These are phyloP conservation scores for Circinella umbellata DNA, from an alignment of 371 early-diverging fungal species.

Conservation along the genomic window DNA sequence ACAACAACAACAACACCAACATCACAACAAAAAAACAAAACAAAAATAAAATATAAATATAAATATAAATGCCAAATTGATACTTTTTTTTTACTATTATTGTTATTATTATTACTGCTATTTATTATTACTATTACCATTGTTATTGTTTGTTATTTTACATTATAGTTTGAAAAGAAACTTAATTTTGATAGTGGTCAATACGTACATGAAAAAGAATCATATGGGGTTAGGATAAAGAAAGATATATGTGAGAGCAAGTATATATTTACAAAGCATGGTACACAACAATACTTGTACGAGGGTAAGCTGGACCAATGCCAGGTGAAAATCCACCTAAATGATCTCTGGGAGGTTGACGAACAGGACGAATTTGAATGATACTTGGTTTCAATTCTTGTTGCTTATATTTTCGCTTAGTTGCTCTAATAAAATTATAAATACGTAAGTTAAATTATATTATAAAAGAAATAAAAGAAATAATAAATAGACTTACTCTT, in stretches of 20 bases:
- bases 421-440: not conserved
- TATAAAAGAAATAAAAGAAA: not conserved
- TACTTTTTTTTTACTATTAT: not conserved
- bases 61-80: no score
- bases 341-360: slow-evolving; percentile 1
- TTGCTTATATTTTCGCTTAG: not conserved
- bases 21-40: no score
- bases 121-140: no score
- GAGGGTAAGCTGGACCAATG: not conserved
- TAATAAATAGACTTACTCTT: not conserved
- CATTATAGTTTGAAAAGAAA: no score
- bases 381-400: not conserved
- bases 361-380: not conserved
- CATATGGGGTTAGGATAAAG: not conserved
- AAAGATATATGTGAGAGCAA: not conserved
- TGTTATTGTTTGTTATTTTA: no score
- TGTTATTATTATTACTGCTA: not conserved
- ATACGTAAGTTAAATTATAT: not conserved
- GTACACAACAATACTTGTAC: not conserved
- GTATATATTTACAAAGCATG: not conserved
- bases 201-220: no score
- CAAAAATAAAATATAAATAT: no score
- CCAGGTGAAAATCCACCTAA: not conserved
- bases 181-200: no score
- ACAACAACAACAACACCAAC: not conserved